Evolutionary conservation across 2,329 filamentous ascomycete genomes (phyloP).

Genomic region (Alternaria viburni): DNA sequence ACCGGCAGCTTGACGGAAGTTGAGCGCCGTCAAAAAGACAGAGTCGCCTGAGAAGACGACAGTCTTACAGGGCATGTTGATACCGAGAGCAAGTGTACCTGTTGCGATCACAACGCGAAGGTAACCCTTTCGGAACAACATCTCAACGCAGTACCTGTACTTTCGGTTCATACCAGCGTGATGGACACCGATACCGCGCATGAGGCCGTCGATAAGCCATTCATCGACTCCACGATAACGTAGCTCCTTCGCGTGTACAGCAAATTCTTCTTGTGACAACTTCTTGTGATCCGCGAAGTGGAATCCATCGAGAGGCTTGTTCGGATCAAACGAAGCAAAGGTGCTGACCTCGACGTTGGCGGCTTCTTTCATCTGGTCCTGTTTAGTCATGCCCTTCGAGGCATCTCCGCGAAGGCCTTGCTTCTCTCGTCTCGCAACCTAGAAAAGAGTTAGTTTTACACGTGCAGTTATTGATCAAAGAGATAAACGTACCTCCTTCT

Average conservation of each 20-base stretch:
- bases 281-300: slow-evolving; percentile 70
- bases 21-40: slow-evolving; percentile 74
- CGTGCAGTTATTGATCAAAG: background rate
- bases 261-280: slow-evolving; percentile 64
- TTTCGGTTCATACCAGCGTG: slow-evolving; percentile 80
- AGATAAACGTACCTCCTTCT: slow-evolving; percentile 45
- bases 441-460: background rate
- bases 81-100: slow-evolving; percentile 76
- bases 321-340: slow-evolving; percentile 71
- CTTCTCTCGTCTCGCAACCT: slow-evolving; percentile 51
- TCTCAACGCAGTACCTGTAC: slow-evolving; percentile 76
- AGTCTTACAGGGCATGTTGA: slow-evolving; percentile 77
- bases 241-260: slow-evolving; percentile 60
- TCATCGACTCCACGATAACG: slow-evolving; percentile 57
- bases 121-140: slow-evolving; percentile 75
- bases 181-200: slow-evolving; percentile 75
- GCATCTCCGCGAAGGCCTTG: slow-evolving; percentile 54
- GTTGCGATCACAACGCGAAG: slow-evolving; percentile 75
- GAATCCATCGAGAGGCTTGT: slow-evolving; percentile 67
- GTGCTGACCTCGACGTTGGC: slow-evolving; percentile 61
- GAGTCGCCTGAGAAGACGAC: slow-evolving; percentile 79
- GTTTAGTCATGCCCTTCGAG: slow-evolving; percentile 59
- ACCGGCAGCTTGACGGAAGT: slow-evolving; percentile 78
- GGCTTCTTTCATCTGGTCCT: slow-evolving; percentile 64
- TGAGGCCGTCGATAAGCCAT: slow-evolving; percentile 66